Evolutionary conservation across 1,284 basidiomycete species (phyloP), one percentile per base, ranked within the genome.

Genomic region (Cutaneotrichosporon sp.): DNA sequence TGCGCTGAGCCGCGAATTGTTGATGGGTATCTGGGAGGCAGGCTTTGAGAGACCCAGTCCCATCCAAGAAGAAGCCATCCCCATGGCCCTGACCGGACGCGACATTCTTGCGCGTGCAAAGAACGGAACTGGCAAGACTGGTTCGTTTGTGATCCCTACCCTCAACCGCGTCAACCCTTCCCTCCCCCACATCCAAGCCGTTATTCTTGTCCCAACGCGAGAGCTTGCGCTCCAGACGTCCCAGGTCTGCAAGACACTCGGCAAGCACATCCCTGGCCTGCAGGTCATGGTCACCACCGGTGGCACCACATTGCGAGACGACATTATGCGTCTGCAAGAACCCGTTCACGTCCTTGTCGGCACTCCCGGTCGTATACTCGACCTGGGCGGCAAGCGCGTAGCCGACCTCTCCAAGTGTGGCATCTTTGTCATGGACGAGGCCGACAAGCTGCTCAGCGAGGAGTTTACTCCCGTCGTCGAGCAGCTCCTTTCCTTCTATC

Each of bases 211-310:
- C 40, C 92, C 92, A 43, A 97, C 92, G 13, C 88, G 92, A 64
- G 92, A 97, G 78, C 83, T 97, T 39, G 92, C 92, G 15, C 80
- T 96, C 33, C 92, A 98, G 78, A 98, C 94, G 17, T 86, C 89
- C 40, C 94, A 98, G 78, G 94, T 98, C 44, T 94, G 90, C 79
- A 97, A 97, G 78, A 92, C 83, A 18, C 83, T 98, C 49, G 93
- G 93, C 54, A 97, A 97, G 74, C 94, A 97, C 69, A 87, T 96
- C 81, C 67, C 67, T 17, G 86, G 85, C 55, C 76, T 91, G 37
- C 89, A 98, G 77, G 89, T 98, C 75, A 98, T 98, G 96, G 94
- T 98, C 55, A 97, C 94, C 54, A 98, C 94, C 4, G 96, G 96
- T 59, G 94, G 96, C 36, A 98, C 94, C 7, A 96, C 92, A 34